Percentiles rank a stretch among this genome's conserved stretches.
phyloP scores from a whole-genome alignment of 495 filamentous ascomycete species.

The Penicillium psychrofluorescens region DNA sequence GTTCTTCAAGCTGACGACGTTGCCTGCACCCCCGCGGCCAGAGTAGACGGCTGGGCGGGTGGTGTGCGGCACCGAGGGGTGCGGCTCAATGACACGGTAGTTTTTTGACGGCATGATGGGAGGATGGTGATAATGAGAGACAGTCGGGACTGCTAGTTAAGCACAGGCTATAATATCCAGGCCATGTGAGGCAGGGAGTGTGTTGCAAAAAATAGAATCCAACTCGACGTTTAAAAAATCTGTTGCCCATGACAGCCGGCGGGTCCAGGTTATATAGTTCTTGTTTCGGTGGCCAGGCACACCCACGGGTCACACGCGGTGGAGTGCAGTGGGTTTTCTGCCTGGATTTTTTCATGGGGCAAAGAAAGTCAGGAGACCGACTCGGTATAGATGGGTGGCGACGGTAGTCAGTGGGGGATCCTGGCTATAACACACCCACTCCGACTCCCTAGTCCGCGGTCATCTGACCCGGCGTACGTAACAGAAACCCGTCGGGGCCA shows the following conservation, averaged over 20 bases:
- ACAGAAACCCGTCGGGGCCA: too few relatives aligned
- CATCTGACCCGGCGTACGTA: too few relatives aligned
- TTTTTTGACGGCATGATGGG: constrained; percentile 26
- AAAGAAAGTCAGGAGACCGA: too few relatives aligned
- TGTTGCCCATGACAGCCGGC: constrained; percentile 6
- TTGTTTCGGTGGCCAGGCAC: constrained; percentile 11
- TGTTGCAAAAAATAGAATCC: constrained; percentile 1
- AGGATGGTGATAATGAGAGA: constrained; percentile 4
- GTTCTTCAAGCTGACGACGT: constrained; percentile 63
- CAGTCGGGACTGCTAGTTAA: constrained; percentile 3
- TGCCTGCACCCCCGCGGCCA: constrained; percentile 85
- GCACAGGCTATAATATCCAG: constrained; percentile 13
- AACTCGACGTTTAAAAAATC: not conserved
- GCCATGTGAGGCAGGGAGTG: constrained; percentile 10
- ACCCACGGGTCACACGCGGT: constrained; percentile 21
- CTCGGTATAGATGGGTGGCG: too few relatives aligned
- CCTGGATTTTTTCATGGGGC: constrained; percentile 2
- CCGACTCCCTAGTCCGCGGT: too few relatives aligned
- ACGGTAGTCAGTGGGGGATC: too few relatives aligned
- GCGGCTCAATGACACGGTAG: constrained; percentile 73
- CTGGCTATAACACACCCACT: too few relatives aligned
- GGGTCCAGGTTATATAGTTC: constrained; percentile 10
- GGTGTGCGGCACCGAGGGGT: constrained; percentile 61
- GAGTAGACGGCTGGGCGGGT: constrained; percentile 57
- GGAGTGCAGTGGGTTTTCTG: constrained; percentile 5